Percentiles rank a stretch among this genome's conserved stretches.
These are phyloP conservation scores for Colletotrichum plurivorum DNA, from an alignment of 2,329 filamentous ascomycete genomes.

Conservation along the genomic window DNA sequence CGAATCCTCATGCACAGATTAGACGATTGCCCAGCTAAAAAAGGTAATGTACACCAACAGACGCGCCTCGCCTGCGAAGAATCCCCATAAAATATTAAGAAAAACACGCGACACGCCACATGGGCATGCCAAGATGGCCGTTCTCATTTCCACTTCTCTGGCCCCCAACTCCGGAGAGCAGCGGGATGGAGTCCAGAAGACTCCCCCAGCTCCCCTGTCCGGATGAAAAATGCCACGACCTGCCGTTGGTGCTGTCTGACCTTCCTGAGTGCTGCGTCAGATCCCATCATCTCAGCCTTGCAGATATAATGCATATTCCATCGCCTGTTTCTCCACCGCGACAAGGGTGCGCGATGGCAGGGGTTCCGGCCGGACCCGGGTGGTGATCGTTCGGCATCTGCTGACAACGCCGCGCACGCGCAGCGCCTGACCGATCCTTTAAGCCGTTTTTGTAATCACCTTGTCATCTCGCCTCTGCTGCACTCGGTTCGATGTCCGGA, in stretches of 20 bases:
- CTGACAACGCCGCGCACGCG: conserved; percentile 9
- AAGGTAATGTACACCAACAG: neutral
- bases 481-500: neutral
- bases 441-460: neutral
- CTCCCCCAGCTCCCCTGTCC: neutral
- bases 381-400: conserved; percentile 25
- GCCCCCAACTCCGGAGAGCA: neutral
- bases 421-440: conserved; percentile 1
- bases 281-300: conserved; percentile 16
- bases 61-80: neutral
- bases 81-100: conserved; percentile 1
- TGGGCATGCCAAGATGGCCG: conserved; percentile 1
- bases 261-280: neutral
- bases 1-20: too few species aligned
- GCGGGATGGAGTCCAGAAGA: too few species aligned
- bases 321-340: conserved; percentile 10
- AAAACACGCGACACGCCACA: conserved; percentile 12
- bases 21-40: neutral
- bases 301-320: neutral
- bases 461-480: neutral
- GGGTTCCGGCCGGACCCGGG: conserved; percentile 24
- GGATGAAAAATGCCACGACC: neutral
- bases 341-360: neutral
- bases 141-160: neutral
- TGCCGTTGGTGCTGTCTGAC: conserved; percentile 10